Conservation (phyloP, 345 rosid genomes). For the Dipteronia sinensis region DNA sequence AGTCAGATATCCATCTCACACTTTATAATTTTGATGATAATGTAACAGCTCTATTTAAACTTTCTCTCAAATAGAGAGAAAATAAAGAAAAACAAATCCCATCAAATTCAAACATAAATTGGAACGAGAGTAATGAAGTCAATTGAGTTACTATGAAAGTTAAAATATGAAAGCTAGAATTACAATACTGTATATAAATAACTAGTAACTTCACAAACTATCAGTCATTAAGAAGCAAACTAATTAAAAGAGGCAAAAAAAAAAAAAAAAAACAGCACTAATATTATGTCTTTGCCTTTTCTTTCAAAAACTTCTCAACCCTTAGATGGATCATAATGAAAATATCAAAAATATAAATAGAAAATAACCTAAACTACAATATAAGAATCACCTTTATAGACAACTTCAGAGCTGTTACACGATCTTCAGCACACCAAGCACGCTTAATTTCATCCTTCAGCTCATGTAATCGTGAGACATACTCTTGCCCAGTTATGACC, state of each 20-base stretch:
- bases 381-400: conserved; percentile 63
- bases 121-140: not conserved
- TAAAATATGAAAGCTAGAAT: not conserved
- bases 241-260: conserved; percentile 4
- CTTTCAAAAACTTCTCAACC: conserved; percentile 2
- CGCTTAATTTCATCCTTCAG: conserved; percentile 72
- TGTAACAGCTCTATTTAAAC: not conserved
- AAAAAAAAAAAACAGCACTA: conserved; percentile 4
- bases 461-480: conserved; percentile 65
- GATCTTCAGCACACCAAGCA: conserved; percentile 80
- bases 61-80: not conserved
- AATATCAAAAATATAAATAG: not conserved
- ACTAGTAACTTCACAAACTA: conserved; percentile 6
- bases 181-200: not conserved
- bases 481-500: conserved; percentile 67
- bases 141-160: not conserved
- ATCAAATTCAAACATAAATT: not conserved
- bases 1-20: conserved; percentile 3
- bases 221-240: not conserved
- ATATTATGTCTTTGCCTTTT: not conserved
- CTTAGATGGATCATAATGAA: conserved; percentile 10
- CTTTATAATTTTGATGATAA: conserved; percentile 9
- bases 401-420: conserved; percentile 77
- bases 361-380: conserved; percentile 2
- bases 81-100: not conserved